Conservation (phyloP, 176 grass and related monocot species). For the Oryza nivara region DNA sequence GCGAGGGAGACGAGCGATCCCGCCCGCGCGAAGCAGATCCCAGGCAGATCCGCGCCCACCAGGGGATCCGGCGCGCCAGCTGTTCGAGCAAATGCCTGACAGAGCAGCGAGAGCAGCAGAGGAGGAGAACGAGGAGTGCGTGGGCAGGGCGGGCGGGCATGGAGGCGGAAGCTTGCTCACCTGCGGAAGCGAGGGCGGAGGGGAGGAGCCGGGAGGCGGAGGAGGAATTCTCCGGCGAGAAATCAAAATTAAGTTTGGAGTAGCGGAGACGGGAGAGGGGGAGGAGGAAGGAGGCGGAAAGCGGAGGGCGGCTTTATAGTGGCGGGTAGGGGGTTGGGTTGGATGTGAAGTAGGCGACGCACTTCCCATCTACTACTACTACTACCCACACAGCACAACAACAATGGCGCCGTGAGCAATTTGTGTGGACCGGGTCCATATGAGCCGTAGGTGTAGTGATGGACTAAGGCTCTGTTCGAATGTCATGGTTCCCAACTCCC, state of each 20-base stretch:
- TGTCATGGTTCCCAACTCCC: no score
- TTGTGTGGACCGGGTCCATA: constrained; percentile 44
- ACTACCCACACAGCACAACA: background rate
- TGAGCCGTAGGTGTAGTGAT: constrained; percentile 18
- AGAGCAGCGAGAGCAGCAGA: background rate
- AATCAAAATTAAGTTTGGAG: constrained; percentile 2
- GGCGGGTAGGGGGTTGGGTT: constrained; percentile 27
- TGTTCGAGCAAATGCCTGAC: constrained; percentile 37
- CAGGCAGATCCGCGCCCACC: background rate
- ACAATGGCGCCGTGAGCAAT: background rate
- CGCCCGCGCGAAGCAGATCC: background rate
- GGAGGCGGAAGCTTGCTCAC: constrained; percentile 24
- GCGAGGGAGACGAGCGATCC: constrained; percentile 1
- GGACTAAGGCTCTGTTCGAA: no score
- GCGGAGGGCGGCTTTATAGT: constrained; percentile 41
- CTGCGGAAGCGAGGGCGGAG: constrained; percentile 23
- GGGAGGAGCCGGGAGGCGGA: background rate
- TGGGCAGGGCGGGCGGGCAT: background rate
- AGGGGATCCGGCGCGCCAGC: constrained; percentile 17
- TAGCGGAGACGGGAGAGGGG: background rate
- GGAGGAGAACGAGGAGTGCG: background rate
- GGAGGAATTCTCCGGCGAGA: background rate
- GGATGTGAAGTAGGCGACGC: constrained; percentile 47
- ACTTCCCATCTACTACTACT: constrained; percentile 27
- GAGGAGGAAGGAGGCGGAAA: background rate